Conservation (phyloP, 1,284 basidiomycete species). For the Megacollybia platyphylla region DNA sequence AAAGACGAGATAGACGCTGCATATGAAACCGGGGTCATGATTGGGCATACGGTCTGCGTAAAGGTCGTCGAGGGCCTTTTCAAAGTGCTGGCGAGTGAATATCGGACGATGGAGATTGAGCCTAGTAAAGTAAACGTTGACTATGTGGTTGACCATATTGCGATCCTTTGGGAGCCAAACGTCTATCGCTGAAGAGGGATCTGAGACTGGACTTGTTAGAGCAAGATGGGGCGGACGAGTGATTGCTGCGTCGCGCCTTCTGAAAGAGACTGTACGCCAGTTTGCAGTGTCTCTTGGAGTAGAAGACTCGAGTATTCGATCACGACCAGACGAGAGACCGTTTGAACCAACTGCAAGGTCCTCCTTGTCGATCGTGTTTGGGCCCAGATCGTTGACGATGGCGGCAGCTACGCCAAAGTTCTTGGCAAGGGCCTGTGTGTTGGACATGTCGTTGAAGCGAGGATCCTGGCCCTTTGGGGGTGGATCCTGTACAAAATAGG, state of each 20-base stretch:
- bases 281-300: slow-evolving; percentile 45
- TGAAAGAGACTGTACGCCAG: slow-evolving; percentile 45
- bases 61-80: slow-evolving; percentile 45
- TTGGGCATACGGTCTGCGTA: slow-evolving; percentile 39
- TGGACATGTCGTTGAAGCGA: slow-evolving; percentile 63
- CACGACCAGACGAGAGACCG: slow-evolving; percentile 55
- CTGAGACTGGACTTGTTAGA: not conserved
- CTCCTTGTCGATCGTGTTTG: slow-evolving; percentile 40
- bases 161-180: slow-evolving; percentile 69
- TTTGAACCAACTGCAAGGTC: slow-evolving; percentile 64
- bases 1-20: slow-evolving; percentile 61
- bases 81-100: slow-evolving; percentile 52
- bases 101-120: slow-evolving; percentile 72
- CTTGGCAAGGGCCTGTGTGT: slow-evolving; percentile 60
- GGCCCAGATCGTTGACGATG: slow-evolving; percentile 49
- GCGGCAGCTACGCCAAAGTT: slow-evolving; percentile 63
- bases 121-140: slow-evolving; percentile 58
- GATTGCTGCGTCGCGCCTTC: slow-evolving; percentile 19
- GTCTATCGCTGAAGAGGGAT: slow-evolving; percentile 19
- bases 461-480: slow-evolving; percentile 56
- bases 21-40: slow-evolving; percentile 66
- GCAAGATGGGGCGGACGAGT: not conserved
- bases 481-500: slow-evolving; percentile 12
- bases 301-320: slow-evolving; percentile 36
- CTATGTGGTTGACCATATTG: slow-evolving; percentile 43